Conservation (phyloP, 768 basidiomycete species). For the Phylloporus sp. region DNA sequence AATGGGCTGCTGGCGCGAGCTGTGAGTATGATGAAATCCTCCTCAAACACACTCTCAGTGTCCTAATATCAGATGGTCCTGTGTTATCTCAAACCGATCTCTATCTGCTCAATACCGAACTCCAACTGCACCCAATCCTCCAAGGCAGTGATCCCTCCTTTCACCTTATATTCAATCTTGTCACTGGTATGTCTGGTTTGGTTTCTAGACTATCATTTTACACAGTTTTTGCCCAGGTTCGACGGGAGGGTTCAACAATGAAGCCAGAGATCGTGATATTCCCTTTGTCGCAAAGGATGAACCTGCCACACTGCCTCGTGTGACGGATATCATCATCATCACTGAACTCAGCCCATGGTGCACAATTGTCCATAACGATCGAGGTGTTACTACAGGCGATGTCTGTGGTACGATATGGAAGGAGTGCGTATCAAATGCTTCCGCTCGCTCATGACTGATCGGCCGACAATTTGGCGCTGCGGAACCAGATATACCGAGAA, state of each 20-base stretch:
- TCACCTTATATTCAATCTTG: constrained; percentile 69
- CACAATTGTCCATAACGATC: constrained; percentile 65
- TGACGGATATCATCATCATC: constrained; percentile 55
- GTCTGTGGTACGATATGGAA: constrained; percentile 69
- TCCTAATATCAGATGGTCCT: constrained; percentile 57
- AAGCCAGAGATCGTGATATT: constrained; percentile 56
- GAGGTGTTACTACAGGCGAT: constrained; percentile 73
- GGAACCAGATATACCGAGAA: constrained; percentile 62
- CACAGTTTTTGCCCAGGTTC: constrained; percentile 38
- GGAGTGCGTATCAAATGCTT: constrained; percentile 50
- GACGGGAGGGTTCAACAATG: constrained; percentile 58
- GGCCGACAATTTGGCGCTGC: constrained; percentile 9
- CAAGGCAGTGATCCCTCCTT: constrained; percentile 44
- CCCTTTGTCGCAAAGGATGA: constrained; percentile 53
- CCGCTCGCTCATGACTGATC: not conserved
- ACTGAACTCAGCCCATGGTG: constrained; percentile 72
- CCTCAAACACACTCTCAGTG: not conserved
- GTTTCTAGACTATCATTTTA: not conserved
- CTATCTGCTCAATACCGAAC: constrained; percentile 66
- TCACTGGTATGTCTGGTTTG: constrained; percentile 46
- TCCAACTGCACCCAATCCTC: constrained; percentile 75
- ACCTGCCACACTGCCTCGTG: constrained; percentile 67
- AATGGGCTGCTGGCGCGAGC: constrained; percentile 35
- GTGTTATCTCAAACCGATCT: constrained; percentile 77
- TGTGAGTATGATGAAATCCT: constrained; percentile 25